Evolutionary conservation across 352 stramenopile species (phyloP), one percentile per base, ranked within the genome.

Genomic region (Pythium sp.): DNA sequence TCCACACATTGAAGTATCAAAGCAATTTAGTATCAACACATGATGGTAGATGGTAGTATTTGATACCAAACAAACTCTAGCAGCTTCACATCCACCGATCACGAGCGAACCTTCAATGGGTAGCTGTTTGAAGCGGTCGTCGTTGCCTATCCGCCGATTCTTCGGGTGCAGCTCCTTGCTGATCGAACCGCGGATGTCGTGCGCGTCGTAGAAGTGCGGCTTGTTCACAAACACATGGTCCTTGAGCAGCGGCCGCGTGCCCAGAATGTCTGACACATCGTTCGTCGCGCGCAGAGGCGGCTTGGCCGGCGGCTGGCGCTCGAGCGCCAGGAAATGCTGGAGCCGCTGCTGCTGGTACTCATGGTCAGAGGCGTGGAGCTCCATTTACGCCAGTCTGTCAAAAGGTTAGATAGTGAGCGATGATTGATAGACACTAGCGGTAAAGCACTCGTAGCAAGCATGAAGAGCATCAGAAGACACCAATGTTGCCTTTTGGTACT

Each of bases 51-150:
- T 20, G 15, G 3, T 46, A 14, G 30, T 32, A 32, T 32, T 46
- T 46, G 38, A 18, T 18, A 46, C 38, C 38, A 46, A 46, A 7
- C 38, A 14, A 46, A 55, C 14, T 11, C 14, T 11, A 47, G 11
- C 15, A 18, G 32, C 32, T 36, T 3, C 24, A 26, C 24, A 36
- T 36, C 32, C 32, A 47, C 41, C 4, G 14, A 47, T 6, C 24
- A 34, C 41, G 20, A 49, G 18, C 41, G 15, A 49, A 68, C 82
- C 82, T 61, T 92, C 82, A 49, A 92, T 91, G 0, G 79, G 84
- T 2, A 91, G 73, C 68, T 92, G 82, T 70, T 82, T 82, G 72
- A 88, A 92, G 49, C 76, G 81, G n/a, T 84, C 77, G 51, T 91
- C 79, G 32, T 71, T 72, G 22, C 84, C 76, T n/a, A 79, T 70